Conservation (phyloP, 1,284 basidiomycete genomes). For the Puccinia triticina region DNA sequence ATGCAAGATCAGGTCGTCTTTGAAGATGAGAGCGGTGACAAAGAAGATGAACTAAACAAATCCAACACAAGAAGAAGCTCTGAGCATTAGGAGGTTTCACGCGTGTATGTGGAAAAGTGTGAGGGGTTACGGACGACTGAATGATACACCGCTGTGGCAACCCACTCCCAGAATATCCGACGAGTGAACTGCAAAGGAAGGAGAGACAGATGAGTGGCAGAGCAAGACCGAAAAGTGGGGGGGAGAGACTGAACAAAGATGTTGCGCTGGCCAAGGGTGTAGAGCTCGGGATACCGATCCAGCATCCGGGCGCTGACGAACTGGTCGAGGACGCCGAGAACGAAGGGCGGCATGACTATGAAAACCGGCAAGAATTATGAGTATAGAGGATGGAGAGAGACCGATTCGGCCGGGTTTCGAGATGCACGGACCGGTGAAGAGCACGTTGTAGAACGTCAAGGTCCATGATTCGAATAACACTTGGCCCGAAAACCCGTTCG, state of each 20-base stretch:
- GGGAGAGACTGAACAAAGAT: constrained; percentile 65
- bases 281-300: constrained; percentile 95
- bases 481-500: constrained; percentile 98
- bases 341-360: constrained; percentile 83
- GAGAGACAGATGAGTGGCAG: not conserved
- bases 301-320: constrained; percentile 95
- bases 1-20: constrained; percentile 80
- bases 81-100: not conserved
- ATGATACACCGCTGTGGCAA: constrained; percentile 90
- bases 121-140: constrained; percentile 71
- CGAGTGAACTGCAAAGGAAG: constrained; percentile 69
- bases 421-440: constrained; percentile 56
- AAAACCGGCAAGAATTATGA: not conserved
- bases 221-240: constrained; percentile 56
- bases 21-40: constrained; percentile 86
- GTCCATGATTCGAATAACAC: constrained; percentile 99
- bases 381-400: not conserved
- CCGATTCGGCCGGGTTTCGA: not conserved
- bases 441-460: constrained; percentile 67
- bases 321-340: constrained; percentile 91
- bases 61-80: not conserved
- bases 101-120: not conserved
- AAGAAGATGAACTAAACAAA: constrained; percentile 59
- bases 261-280: constrained; percentile 87
- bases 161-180: constrained; percentile 92